Base-by-base conservation (phyloP, 2,329 filamentous ascomycete species). In the Geosmithia morbida region DNA sequence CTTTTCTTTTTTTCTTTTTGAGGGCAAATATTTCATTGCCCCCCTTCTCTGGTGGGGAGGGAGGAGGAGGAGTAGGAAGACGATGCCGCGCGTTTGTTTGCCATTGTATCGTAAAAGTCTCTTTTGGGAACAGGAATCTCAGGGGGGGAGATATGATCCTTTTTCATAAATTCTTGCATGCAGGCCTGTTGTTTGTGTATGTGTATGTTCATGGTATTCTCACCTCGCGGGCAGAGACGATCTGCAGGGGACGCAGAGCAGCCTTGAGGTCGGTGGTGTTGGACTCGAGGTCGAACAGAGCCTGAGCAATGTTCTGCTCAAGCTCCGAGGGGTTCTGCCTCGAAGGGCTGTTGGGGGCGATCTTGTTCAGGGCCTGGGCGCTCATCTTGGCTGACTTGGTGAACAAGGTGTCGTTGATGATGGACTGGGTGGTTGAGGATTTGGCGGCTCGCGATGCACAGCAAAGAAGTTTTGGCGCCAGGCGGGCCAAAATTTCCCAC, bases 201-300 rank as follows among this genome's bases (percentile, higher is more conserved):
- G 43, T 17, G 30, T 17, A 7, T 30, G 4, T 30, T 45, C 26
- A 45, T 33, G 43, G 43, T 45, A 16, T 68, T 82, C 88, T 88
- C 85, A 98, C 92, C 90, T 98, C 92, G 73, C 89, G 87, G 69
- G 92, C 92, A 75, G 87, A 94, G 70, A 94, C 87, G 74, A 98
- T 89, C 81, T 98, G 92, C 74, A 98, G 83, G 71, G 92, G 92
- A 67, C 92, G 85, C 68, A 98, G 85, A 61, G 88, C 85, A 66
- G 80, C 81, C 85, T 90, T 94, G 75, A 98, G 86, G 75, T 98
- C 92, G 70, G 88, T 78, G 67, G 92, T 95, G 83, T 96, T 96
- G 77, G 83, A 89, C 87, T 98, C 92, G 74, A 98, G 87, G 67
- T 98, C 92, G 79, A 85, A 94, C 58, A 98, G 87, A 75, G 92